Evolutionary conservation across 306 rosid species (phyloP).

Genomic region (Begonia fuchsioides): DNA sequence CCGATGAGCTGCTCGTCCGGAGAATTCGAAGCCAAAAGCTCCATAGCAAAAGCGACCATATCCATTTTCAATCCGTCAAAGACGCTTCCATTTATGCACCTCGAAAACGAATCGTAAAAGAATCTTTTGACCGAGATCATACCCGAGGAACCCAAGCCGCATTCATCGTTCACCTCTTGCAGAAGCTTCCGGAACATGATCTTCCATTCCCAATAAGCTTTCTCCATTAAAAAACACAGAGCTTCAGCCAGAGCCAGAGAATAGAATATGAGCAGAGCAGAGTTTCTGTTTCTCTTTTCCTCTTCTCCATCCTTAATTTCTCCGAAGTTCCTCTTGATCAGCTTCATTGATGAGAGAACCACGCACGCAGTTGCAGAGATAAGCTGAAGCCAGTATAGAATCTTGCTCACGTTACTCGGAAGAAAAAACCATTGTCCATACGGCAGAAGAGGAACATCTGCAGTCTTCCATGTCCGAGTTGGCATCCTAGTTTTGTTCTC

Average conservation of each 20-base stretch:
- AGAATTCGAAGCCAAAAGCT: conserved; percentile 60
- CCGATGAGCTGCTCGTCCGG: conserved; percentile 90
- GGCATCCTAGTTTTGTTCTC: conserved; percentile 20
- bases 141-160: conserved; percentile 59
- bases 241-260: conserved; percentile 83
- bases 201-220: conserved; percentile 77
- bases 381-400: conserved; percentile 90
- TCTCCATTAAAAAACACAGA: conserved; percentile 60
- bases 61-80: conserved; percentile 97
- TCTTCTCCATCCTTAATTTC: conserved; percentile 59
- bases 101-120: conserved; percentile 86
- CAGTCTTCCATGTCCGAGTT: conserved; percentile 48
- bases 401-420: conserved; percentile 53
- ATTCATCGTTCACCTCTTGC: conserved; percentile 59
- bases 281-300: conserved; percentile 55
- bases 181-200: conserved; percentile 42
- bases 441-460: conserved; percentile 78
- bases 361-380: conserved; percentile 77
- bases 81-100: conserved; percentile 71
- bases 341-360: conserved; percentile 54
- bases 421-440: conserved; percentile 56
- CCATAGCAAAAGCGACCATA: conserved; percentile 72
- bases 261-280: conserved; percentile 68
- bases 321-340: conserved; percentile 53
- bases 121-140: conserved; percentile 54